Conservation (phyloP, 257 asterid species). For the Primulina huaijiensis region DNA sequence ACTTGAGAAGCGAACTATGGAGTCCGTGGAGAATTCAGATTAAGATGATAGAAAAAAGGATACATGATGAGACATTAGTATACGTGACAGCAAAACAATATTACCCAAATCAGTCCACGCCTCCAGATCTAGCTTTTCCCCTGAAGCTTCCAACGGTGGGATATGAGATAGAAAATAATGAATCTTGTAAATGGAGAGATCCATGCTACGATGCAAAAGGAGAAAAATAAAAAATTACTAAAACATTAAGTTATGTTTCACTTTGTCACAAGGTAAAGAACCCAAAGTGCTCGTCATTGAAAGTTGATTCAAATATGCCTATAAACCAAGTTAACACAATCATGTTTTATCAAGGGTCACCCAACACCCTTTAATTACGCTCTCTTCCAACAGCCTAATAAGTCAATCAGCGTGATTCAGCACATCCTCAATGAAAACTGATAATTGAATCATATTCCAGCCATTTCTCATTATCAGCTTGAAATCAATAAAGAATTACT, state of each 20-base stretch:
- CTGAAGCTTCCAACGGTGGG: background rate
- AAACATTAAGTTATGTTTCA: background rate
- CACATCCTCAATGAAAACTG: background rate
- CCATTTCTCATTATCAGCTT: slow-evolving; percentile 19
- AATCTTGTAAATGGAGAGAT: slow-evolving; percentile 62
- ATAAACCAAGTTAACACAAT: background rate
- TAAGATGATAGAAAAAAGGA: slow-evolving; percentile 6
- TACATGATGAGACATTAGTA: background rate
- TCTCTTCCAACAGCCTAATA: background rate
- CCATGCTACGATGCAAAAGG: slow-evolving; percentile 48
- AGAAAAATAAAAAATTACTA: slow-evolving; percentile 12
- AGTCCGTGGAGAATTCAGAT: background rate
- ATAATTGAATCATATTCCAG: background rate
- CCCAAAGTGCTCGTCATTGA: background rate
- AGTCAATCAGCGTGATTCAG: background rate
- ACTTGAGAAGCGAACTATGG: background rate
- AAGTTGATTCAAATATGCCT: background rate
- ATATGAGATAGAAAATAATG: slow-evolving; percentile 28
- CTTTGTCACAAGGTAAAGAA: background rate
- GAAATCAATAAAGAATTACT: slow-evolving; percentile 17
- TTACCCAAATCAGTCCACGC: background rate
- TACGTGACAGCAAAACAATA: background rate
- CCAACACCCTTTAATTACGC: background rate
- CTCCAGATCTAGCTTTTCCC: background rate
- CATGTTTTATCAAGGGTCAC: background rate